phyloP scores from a whole-genome alignment of 768 basidiomycete species.

The Lentinula guzmanii region DNA sequence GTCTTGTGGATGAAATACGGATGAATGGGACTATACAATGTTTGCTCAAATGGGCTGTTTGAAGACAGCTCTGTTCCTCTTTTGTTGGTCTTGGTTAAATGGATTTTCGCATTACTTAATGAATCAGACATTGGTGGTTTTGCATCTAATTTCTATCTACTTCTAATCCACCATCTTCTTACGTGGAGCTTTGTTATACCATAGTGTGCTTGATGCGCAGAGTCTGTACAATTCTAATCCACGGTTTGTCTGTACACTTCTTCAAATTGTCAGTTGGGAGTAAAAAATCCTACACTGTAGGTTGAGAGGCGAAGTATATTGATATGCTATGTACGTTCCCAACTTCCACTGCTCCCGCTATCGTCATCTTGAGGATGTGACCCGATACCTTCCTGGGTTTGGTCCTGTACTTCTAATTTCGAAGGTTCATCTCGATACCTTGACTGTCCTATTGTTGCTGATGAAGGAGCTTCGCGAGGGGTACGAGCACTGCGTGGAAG shows the following conservation, averaged over 20 bases:
- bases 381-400: background rate
- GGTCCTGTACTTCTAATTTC: background rate
- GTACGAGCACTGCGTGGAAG: conserved; percentile 36
- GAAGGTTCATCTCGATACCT: background rate
- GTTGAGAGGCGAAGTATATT: background rate
- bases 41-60: background rate
- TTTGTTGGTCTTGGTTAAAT: background rate
- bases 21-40: background rate
- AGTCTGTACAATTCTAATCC: background rate
- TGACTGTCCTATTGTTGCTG: background rate
- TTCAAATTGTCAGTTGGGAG: background rate
- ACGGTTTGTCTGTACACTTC: too few species aligned
- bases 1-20: background rate
- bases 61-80: background rate
- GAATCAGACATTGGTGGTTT: background rate
- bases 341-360: conserved; percentile 4
- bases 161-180: background rate
- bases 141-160: background rate
- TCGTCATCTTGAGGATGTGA: background rate
- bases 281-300: background rate
- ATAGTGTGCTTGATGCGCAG: background rate
- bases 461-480: background rate
- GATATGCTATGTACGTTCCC: conserved; percentile 3
- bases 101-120: background rate
- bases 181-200: background rate